Evolutionary conservation across 2,329 filamentous ascomycete species (phyloP).

Genomic region (Fusarium napiforme): DNA sequence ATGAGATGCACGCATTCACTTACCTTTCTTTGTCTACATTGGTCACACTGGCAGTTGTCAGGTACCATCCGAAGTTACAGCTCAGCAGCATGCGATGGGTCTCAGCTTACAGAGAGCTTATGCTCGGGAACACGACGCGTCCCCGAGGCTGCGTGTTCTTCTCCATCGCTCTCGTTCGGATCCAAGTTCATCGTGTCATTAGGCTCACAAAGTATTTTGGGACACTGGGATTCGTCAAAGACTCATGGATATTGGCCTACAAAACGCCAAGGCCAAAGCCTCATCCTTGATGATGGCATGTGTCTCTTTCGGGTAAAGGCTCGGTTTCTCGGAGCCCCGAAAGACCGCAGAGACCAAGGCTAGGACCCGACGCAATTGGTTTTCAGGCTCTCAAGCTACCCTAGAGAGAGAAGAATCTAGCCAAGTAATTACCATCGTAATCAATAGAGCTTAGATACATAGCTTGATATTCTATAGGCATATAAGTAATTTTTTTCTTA

Average conservation of each 20-base stretch:
- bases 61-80: neutral
- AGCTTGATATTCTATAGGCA: too few species aligned
- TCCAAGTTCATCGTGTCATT: neutral
- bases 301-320: neutral
- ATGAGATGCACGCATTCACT: rapidly evolving
- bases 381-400: neutral
- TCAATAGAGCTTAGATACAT: rapidly evolving
- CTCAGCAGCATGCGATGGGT: neutral
- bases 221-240: neutral
- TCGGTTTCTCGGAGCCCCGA: constrained; percentile 7
- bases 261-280: neutral
- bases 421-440: neutral
- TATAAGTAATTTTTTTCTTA: too few species aligned
- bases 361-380: neutral
- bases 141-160: neutral
- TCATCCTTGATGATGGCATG: neutral
- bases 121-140: constrained; percentile 9
- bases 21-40: constrained; percentile 12
- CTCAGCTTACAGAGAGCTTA: constrained; percentile 3
- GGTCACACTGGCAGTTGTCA: constrained; percentile 2
- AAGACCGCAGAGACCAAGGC: neutral
- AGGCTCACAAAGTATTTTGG: too few species aligned
- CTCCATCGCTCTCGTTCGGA: neutral
- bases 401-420: rapidly evolving
- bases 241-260: neutral